Evolutionary conservation across 2,329 filamentous ascomycete genomes (phyloP), one percentile per base, ranked within the genome.

Genomic region (Teratosphaeria destructans): DNA sequence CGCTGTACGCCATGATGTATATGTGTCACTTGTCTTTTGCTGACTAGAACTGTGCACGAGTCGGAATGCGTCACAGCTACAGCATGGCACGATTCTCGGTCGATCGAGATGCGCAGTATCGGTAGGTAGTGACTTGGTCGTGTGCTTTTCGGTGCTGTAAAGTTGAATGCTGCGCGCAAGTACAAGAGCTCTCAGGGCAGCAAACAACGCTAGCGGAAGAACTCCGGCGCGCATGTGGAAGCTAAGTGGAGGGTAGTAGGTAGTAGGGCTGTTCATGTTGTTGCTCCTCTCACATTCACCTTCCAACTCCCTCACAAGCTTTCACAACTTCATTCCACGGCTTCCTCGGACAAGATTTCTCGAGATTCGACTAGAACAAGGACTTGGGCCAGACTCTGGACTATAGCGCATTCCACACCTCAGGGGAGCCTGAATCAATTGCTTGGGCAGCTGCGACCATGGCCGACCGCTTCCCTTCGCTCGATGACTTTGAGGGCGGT

Each of bases 1-100:
- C 92, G 66, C 88, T 94, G 77, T 96, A 97, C 54, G 94, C 87
- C 93, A 99, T 96, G 62, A 34, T 61, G 43, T n/a, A n/a, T 23
- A 19, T 10, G 3, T 23, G 5, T 49, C 43, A 47, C 43, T 23
- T 23, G 23, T 2, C 23, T 23, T 23, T 23, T 23, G 23, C 23
- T 23, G 29, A 32, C 29, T 32, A 32, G 29, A 32, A 32, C 29
- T 23, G 23, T 23, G 7, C 29, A 32, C 29, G 29, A 32, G 29
- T 32, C 29, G 5, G 29, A 32, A 49, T 2, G 8, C 5, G 16
- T 49, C 43, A 49, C 43, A 11, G 43, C 43, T 49, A 49, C 43
- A 49, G n/a, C 43, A 49, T 23, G 6, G n/a, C 43, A 23, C 43
- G n/a, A 19, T 19, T 26, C 23, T n/a, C n/a, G 3, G n/a, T 23